Percentiles rank a stretch among this genome's conserved stretches.
Evolutionary conservation across 352 stramenopile species (phyloP).

Genomic region (Globisporangium apiculatum): DNA sequence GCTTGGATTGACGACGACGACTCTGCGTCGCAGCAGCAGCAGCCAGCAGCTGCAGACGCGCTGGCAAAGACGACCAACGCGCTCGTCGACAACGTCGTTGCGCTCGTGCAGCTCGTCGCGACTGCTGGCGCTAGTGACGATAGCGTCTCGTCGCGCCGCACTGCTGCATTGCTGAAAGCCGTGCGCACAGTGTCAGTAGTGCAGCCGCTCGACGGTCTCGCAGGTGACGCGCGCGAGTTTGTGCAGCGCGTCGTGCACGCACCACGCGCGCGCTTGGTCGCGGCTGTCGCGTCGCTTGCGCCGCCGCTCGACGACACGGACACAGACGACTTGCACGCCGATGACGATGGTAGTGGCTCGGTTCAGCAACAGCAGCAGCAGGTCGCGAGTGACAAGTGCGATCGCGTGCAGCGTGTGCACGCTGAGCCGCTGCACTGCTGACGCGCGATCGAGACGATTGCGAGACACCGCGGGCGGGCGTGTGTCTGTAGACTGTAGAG

Average conservation of each 20-base stretch:
- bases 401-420: too few species aligned
- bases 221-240: not conserved
- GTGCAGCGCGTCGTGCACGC: not conserved
- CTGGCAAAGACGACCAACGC: not conserved
- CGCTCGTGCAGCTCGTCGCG: conserved; percentile 1
- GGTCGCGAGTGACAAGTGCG: not conserved
- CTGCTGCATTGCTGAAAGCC: not conserved
- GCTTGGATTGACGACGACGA: not conserved
- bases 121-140: not conserved
- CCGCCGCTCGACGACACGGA: not conserved
- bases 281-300: not conserved
- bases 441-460: not conserved
- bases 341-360: not conserved
- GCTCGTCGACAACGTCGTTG: conserved; percentile 4
- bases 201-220: not conserved
- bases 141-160: not conserved
- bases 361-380: not conserved
- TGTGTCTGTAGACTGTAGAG: not conserved
- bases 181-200: not conserved
- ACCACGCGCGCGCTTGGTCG: not conserved
- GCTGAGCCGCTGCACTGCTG: not conserved
- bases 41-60: not conserved
- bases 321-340: not conserved
- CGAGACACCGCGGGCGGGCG: not conserved
- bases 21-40: too few species aligned